Evolutionary conservation across 768 basidiomycete genomes (phyloP), one percentile per base, ranked within the genome.

Genomic region (Boletellus ananas): DNA sequence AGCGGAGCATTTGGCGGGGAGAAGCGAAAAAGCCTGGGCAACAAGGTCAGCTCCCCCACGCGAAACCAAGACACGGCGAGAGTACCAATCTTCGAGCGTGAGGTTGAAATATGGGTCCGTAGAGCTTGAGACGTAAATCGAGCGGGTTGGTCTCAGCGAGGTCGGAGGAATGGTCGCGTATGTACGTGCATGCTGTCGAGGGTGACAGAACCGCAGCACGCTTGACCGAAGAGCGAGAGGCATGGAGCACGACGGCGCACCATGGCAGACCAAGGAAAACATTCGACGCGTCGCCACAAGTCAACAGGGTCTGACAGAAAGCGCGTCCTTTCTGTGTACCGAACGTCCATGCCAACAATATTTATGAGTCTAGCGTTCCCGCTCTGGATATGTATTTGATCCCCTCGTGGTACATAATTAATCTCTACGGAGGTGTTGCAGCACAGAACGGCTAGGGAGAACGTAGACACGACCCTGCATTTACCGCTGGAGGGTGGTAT

Each of bases 101-200:
- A 96, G 79, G 67, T 96, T 96, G 70, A 94, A 92, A 68, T 84
- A 90, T 2, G 94, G 91, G 58, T 92, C 78, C 5, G 78, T 80
- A 14, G 90, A 90, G 25, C 74, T 75, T 0, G 92, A 95, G 12
- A 92, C 72, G 63, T 83, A 87, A 43, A 87, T 80, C 2, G 78
- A 76, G 60, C 77, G 76, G 35, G 70, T 64, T 11, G 72, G 71
- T 47, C 56, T 71, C 43, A 69, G 25, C 8, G 54, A 44, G 3
- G 65, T 62, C 12, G 43, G 21, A 33, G 54, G 55, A 14, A 52
- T 12, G 13, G 57, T 38, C 16, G 56, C 43, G 13, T 58, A 54
- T 23, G 56, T 47, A 25, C 62, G 62, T 39, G 33, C 43, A 3
- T 47, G 50, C 0, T 20, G 43, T 14, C 16, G 45, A 35, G 34